Conservation (phyloP, 257 asterid species). For the Nicotiana otophora region DNA sequence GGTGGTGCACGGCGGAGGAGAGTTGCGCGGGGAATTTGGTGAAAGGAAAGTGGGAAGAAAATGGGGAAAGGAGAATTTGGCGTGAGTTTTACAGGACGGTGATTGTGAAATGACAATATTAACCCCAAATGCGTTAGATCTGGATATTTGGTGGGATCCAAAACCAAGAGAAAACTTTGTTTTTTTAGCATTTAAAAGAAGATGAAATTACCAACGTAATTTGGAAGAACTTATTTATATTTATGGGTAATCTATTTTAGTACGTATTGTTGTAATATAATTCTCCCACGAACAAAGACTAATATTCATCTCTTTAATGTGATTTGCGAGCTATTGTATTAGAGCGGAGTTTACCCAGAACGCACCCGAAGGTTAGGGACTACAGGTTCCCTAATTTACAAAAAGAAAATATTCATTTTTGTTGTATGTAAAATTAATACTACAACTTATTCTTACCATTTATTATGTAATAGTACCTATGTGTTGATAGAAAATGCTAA, state of each 20-base stretch:
- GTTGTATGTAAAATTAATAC: too few species aligned
- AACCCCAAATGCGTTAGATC: background rate
- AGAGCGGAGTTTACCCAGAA: too few species aligned
- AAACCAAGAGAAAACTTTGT: background rate
- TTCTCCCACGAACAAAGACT: background rate
- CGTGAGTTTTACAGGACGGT: background rate
- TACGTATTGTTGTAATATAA: too few species aligned
- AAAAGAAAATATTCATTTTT: too few species aligned
- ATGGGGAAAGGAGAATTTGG: background rate
- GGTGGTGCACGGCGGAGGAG: conserved; percentile 1
- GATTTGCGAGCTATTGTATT: too few species aligned
- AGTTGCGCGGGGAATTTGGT: background rate
- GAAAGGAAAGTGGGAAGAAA: background rate
- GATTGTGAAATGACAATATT: background rate
- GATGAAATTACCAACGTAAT: background rate
- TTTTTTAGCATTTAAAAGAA: background rate
- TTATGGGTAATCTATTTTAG: background rate
- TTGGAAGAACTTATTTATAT: background rate
- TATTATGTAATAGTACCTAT: too few species aligned
- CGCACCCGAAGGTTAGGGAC: too few species aligned
- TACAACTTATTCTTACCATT: too few species aligned
- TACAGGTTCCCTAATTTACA: too few species aligned
- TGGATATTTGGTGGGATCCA: background rate
- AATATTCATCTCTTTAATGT: background rate
- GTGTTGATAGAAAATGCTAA: too few species aligned